Conservation (phyloP, 2,329 filamentous ascomycete species). For the Colletotrichum sp. region DNA sequence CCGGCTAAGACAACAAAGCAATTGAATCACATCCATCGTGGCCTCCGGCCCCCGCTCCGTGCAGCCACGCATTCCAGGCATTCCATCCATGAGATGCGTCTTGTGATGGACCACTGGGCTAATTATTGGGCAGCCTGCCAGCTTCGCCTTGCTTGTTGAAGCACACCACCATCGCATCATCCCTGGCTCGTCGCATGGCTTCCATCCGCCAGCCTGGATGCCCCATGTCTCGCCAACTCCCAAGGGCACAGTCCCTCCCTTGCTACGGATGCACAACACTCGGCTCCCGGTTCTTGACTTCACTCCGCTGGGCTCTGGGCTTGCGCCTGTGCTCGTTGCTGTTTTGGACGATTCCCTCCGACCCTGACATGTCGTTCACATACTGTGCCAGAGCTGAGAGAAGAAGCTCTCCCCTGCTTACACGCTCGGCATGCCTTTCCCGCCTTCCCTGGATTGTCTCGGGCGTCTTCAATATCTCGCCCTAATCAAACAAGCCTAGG, state of each 20-base stretch:
- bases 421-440: slow-evolving; percentile 4
- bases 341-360: neutral
- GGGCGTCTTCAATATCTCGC: slow-evolving; percentile 20
- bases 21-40: neutral
- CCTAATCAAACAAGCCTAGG: slow-evolving; percentile 13
- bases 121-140: neutral
- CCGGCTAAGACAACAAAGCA: neutral
- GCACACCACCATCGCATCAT: neutral
- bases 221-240: neutral
- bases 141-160: neutral
- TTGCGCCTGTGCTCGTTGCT: neutral
- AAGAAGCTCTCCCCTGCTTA: slow-evolving; percentile 4
- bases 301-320: neutral
- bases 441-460: slow-evolving; percentile 17
- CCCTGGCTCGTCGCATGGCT: slow-evolving; percentile 1
- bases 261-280: slow-evolving; percentile 3
- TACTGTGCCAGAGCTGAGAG: neutral
- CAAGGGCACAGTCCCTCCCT: slow-evolving; percentile 9
- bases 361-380: neutral
- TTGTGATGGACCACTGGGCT: neutral
- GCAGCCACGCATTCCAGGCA: neutral
- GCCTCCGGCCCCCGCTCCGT: neutral
- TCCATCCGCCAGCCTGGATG: neutral
- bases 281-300: neutral
- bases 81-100: neutral